A percentile compares a stretch with the other conserved stretches of the same genome.
phyloP scores from a whole-genome alignment of 805 yeast genomes.

The Kazachstania kunashirensis region DNA sequence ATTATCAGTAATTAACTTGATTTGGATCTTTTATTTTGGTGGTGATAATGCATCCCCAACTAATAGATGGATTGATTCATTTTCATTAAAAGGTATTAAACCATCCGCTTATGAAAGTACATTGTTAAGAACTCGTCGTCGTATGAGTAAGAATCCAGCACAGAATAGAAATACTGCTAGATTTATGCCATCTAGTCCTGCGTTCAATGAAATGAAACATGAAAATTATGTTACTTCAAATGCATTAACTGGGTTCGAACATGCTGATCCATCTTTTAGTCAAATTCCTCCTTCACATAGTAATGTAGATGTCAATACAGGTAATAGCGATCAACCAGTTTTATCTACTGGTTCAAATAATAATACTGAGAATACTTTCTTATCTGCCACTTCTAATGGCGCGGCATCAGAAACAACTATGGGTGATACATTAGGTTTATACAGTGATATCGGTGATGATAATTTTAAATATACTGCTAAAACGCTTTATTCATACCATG shows the following conservation, averaged over 20 bases:
- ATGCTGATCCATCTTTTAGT: slow-evolving; percentile 28
- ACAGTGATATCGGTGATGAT: slow-evolving; percentile 30
- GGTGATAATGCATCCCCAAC: slow-evolving; percentile 84
- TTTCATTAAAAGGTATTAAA: slow-evolving; percentile 46
- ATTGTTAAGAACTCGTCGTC: slow-evolving; percentile 19
- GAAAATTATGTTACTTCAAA: slow-evolving; percentile 38
- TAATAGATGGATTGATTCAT: slow-evolving; percentile 77
- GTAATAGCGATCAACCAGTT: slow-evolving; percentile 1
- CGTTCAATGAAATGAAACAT: slow-evolving; percentile 10
- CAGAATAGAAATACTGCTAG: background rate
- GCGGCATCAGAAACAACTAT: slow-evolving; percentile 27
- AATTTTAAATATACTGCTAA: slow-evolving; percentile 72
- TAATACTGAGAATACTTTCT: slow-evolving; percentile 16
- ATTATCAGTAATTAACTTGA: slow-evolving; percentile 66
- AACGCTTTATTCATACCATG: slow-evolving; percentile 79
- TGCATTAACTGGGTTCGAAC: slow-evolving; percentile 53
- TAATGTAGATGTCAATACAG: background rate
- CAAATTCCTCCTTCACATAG: background rate
- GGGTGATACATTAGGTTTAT: slow-evolving; percentile 30
- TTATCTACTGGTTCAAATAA: slow-evolving; percentile 1
- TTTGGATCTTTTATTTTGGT: slow-evolving; percentile 86
- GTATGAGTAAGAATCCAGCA: slow-evolving; percentile 5
- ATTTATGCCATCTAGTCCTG: slow-evolving; percentile 1
- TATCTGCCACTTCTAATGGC: slow-evolving; percentile 23
- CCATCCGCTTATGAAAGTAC: slow-evolving; percentile 28